Evolutionary conservation across 305 asterid genomes (phyloP), one percentile per base, ranked within the genome.

Genomic region (Fraxinus xanthoxyloides): DNA sequence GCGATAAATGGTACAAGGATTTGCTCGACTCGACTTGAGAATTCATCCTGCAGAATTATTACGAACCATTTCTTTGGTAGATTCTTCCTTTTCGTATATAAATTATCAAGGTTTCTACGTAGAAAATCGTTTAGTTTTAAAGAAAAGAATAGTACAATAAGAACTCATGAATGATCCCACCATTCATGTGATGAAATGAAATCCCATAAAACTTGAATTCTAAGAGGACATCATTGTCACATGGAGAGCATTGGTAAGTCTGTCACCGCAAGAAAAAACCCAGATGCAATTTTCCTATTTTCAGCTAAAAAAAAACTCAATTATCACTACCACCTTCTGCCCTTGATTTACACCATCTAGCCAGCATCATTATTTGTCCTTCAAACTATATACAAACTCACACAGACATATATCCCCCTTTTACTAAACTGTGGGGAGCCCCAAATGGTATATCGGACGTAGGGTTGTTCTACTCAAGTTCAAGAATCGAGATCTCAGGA

Each of bases 141-240:
- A 4, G 31, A 23, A 23, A 59, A 59, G 21, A 21, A 59, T 51
- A 51, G 3, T 54, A 54, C 10, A n/a, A 56, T 76, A 76, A 3
- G 17, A 10, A 76, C 51, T 46, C 32, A 77, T 17, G 75, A 72
- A 34, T 34, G 59, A 73, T 12, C 77, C 30, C 56, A 51, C 77
- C 61, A 48, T 69, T 81, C 85, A 82, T 79, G 89, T 86, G 84
- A 84, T 26, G 77, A 84, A 81, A 67, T 76, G 84, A 79, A 82
- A 85, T 76, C 17, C 63, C 78, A 80, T 24, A 69, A 82, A 78
- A 24, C 86, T 78, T 85, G 74, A 61, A 83, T 61, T 78, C 79
- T 32, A 85, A 85, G 84, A 78, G 85, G 83, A 76, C 85, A 83
- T 82, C 84, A 87, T 85, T 85, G 75, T 87, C 90, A 85, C 85